Conservation (phyloP, 345 rosid genomes). For the Citrus hindsii region DNA sequence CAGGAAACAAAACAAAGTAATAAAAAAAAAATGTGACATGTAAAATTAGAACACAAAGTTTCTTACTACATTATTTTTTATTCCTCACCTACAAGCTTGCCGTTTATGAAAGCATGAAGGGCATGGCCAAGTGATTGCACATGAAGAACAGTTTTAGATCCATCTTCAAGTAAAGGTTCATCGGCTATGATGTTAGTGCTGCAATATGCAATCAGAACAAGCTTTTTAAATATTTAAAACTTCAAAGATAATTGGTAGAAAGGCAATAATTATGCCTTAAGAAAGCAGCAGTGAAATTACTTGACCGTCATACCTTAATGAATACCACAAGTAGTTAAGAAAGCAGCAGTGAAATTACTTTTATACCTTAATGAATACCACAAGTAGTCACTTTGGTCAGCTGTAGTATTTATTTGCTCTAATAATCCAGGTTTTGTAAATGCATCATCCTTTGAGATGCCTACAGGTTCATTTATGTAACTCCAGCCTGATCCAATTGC, state of each 20-base stretch:
- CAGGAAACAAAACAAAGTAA: not conserved
- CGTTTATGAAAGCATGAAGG: constrained; percentile 75
- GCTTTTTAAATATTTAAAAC: not conserved
- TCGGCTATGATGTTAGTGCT: constrained; percentile 48
- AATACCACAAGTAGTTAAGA: constrained; percentile 72
- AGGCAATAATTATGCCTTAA: not conserved
- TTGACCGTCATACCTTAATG: constrained; percentile 50
- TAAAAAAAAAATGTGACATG: not conserved
- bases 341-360: not conserved
- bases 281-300: constrained; percentile 1
- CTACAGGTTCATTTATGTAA: constrained; percentile 76
- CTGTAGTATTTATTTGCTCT: constrained; percentile 88
- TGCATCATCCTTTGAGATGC: constrained; percentile 66
- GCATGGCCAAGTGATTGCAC: constrained; percentile 83
- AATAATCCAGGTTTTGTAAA: constrained; percentile 60
- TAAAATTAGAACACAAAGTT: not conserved
- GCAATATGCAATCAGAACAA: constrained; percentile 15
- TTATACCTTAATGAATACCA: constrained; percentile 88
- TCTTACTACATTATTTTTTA: not conserved
- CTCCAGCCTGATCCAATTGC: constrained; percentile 64
- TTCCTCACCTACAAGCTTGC: constrained; percentile 66
- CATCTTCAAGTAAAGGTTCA: constrained; percentile 58
- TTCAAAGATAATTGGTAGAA: not conserved
- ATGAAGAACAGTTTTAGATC: constrained; percentile 71
- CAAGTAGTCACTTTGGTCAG: constrained; percentile 81